Evolutionary conservation across 176 grass and related monocot genomes (phyloP), one percentile per base, ranked within the genome.

Genomic region (Neostapfia colusana): DNA sequence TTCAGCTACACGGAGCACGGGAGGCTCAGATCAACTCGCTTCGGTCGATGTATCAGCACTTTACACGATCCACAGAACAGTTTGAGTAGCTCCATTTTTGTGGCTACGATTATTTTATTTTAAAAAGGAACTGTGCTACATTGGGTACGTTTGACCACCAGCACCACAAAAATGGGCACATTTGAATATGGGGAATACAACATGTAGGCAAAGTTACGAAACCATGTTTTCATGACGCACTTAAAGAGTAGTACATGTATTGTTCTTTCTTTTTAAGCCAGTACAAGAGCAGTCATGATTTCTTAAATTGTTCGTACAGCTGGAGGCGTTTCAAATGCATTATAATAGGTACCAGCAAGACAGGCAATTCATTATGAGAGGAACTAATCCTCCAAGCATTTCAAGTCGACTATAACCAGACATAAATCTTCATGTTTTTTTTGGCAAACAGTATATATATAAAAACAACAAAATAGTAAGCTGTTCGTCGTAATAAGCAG

Each of bases 361-460:
- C 58, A 35, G 38, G 21, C 7, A 77, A 42, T 69, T 49, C 70
- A 63, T 62, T 25, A 62, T 4, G 7, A 31, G 1, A 56, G 20
- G 44, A 66, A 66, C 20, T 2, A 0, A 54, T 63, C 63, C 38
- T 28, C 69, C 4, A 26, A 43, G 10, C 27, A 17, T 12, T 9
- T 43, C 36, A 8, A 35, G 10, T 48, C 17, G 46, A 58, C 56
- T 31, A 62, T 61, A 74, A 61, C 23, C 17, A 74, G 42, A 6
- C 15, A 81, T 54, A 28, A 72, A 55, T 13, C 8, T 8, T 6
- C 10, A 6, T 40, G 9, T 8, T 72, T 9, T 72, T 9, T 23
- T 38, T 69, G n/a, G 55, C 36, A 86, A 35, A 77, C 39, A 82
- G 12, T 73, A 78, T 73, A 67, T 43, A 40, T 50, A 62, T 31